These are phyloP conservation scores for Apiotrichum brassicae DNA, from an alignment of 1,284 basidiomycete genomes.

Conservation along the genomic window DNA sequence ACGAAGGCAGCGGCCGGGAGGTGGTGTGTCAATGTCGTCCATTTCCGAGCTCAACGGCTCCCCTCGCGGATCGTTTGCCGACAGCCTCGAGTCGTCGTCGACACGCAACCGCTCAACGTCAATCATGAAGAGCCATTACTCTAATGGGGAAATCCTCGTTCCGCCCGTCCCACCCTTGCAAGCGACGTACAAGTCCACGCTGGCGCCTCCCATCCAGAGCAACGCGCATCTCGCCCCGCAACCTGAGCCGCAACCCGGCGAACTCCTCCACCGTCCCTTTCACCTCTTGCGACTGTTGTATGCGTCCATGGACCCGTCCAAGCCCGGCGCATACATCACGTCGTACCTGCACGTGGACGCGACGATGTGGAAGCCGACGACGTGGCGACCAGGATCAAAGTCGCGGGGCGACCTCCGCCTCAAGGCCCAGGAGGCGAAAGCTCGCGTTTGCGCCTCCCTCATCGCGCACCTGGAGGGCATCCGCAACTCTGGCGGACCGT, in stretches of 20 bases:
- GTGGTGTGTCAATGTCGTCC: slow-evolving; percentile 12
- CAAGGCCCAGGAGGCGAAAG: slow-evolving; percentile 31
- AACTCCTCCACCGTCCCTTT: slow-evolving; percentile 77
- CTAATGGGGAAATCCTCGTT: slow-evolving; percentile 2
- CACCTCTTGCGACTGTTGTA: slow-evolving; percentile 77
- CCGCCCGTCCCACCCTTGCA: slow-evolving; percentile 5
- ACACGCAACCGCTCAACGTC: slow-evolving; percentile 5
- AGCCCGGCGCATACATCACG: slow-evolving; percentile 80
- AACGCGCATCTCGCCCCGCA: slow-evolving; percentile 28
- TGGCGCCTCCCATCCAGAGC: slow-evolving; percentile 14
- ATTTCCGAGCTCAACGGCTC: slow-evolving; percentile 14
- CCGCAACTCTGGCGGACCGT: slow-evolving; percentile 50
- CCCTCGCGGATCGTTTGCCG: slow-evolving; percentile 2
- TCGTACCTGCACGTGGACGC: slow-evolving; percentile 78
- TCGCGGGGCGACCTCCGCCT: slow-evolving; percentile 56
- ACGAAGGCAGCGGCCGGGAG: slow-evolving; percentile 19
- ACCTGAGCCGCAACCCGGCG: slow-evolving; percentile 52
- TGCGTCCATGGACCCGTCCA: slow-evolving; percentile 67
- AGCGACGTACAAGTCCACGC: slow-evolving; percentile 7
- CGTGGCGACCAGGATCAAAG: slow-evolving; percentile 48
- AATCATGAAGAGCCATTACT: background rate
- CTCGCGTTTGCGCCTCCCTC: slow-evolving; percentile 26
- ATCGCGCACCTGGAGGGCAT: slow-evolving; percentile 27
- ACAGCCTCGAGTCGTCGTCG: slow-evolving; percentile 4
- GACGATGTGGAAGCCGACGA: slow-evolving; percentile 62